Conservation (phyloP, 352 stramenopile genomes). For the Aphanomyces euteiches region DNA sequence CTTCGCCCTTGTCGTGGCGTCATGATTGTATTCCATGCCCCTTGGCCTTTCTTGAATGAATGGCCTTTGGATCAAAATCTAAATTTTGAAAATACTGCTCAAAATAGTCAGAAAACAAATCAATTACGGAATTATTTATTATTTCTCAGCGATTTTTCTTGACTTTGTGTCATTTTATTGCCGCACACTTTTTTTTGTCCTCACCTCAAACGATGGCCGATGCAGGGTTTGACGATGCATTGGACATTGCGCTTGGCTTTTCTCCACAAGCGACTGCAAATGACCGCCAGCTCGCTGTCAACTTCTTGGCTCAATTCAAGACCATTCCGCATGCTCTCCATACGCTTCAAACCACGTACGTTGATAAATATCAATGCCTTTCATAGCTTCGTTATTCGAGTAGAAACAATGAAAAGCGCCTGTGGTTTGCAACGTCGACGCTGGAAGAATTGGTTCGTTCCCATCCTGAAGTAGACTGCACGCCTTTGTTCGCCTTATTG, state of each 20-base stretch:
- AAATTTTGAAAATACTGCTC: background rate
- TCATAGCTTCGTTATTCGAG: background rate
- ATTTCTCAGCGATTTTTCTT: too few relatives aligned
- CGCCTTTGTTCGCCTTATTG: slow-evolving; percentile 1
- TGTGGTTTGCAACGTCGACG: slow-evolving; percentile 29
- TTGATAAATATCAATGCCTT: background rate
- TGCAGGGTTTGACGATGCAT: slow-evolving; percentile 10
- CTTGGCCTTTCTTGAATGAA: background rate
- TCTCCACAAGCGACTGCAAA: slow-evolving; percentile 12
- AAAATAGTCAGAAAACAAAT: background rate
- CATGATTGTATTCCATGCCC: background rate
- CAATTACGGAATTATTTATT: too few relatives aligned
- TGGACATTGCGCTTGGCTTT: slow-evolving; percentile 26
- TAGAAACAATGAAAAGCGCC: slow-evolving; percentile 26
- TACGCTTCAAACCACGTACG: slow-evolving; percentile 23
- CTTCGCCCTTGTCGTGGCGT: background rate
- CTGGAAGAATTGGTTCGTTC: slow-evolving; percentile 26
- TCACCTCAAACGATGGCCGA: slow-evolving; percentile 6
- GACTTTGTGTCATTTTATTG: too few relatives aligned
- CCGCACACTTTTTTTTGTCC: too few relatives aligned
- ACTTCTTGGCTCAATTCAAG: slow-evolving; percentile 22
- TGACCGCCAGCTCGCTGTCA: slow-evolving; percentile 12
- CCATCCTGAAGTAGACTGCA: slow-evolving; percentile 19
- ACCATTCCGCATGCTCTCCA: slow-evolving; percentile 21
- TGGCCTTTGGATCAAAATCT: background rate